Conservation (phyloP, 2,329 filamentous ascomycete species). For the Aspergillus neotritici region DNA sequence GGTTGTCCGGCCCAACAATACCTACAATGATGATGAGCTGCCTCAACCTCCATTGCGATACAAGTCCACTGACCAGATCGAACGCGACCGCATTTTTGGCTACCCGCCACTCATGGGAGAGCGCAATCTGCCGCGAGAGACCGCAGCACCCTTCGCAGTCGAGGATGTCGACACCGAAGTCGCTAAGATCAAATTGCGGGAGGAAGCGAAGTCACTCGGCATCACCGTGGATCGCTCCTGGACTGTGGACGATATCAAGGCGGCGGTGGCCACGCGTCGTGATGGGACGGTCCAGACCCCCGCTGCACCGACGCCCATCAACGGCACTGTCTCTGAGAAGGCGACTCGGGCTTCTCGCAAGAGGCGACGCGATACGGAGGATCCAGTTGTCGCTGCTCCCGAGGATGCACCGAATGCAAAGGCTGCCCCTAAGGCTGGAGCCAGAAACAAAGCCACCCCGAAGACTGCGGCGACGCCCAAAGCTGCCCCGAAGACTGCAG, state of each 20-base stretch:
- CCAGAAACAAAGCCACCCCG: too few relatives aligned
- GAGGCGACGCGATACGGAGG: too few relatives aligned
- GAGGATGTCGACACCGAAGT: constrained; percentile 23
- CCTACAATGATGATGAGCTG: constrained; percentile 21
- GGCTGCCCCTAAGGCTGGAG: too few relatives aligned
- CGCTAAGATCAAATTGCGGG: constrained; percentile 17
- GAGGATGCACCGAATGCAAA: too few relatives aligned
- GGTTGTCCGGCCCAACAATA: constrained; percentile 23
- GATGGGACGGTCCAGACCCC: too few relatives aligned
- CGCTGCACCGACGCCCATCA: too few relatives aligned
- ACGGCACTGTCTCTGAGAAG: too few relatives aligned
- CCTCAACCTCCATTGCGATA: constrained; percentile 23
- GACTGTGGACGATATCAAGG: constrained; percentile 14
- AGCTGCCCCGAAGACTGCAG: too few relatives aligned
- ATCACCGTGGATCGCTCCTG: constrained; percentile 16
- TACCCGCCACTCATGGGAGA: constrained; percentile 28
- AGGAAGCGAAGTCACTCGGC: constrained; percentile 18
- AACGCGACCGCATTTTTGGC: constrained; percentile 27
- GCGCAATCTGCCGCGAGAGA: constrained; percentile 24
- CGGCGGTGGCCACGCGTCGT: constrained; percentile 9
- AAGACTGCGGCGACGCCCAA: too few relatives aligned
- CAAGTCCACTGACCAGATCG: constrained; percentile 22
- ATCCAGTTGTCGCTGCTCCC: too few relatives aligned
- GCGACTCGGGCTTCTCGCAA: too few relatives aligned
- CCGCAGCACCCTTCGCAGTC: constrained; percentile 13